Base-by-base conservation (phyloP, 306 rosid genomes). In the Ormosia semicastrata region DNA sequence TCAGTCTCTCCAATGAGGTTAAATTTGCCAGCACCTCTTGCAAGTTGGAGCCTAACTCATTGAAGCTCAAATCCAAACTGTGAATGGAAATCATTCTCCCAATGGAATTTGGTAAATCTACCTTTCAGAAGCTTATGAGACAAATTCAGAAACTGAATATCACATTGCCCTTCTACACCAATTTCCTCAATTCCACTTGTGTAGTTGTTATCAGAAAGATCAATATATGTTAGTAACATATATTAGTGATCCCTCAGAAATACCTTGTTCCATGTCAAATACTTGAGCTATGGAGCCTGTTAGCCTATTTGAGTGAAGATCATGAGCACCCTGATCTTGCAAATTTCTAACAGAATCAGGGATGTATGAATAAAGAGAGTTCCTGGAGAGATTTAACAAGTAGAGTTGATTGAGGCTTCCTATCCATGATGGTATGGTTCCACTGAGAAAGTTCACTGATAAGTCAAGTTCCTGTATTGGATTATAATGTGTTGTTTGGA, bases 281-380 rank as follows among this genome's bases (percentile, higher is more conserved):
- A 85, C 79, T 52, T 15, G 58, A 32, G 77, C 67, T 62, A 89
- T 80, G 6, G 89, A 82, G 15, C 97, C 94, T 29, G 80, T 78
- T 70, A 93, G 69, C 82, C 81, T 93, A 53, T 93, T 93, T 62
- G 93, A 89, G 84, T 90, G 93, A 80, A 91, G 94, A 86, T 93
- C 92, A 79, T 90, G 90, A 67, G 86, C 83, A 43, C 84, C 84
- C 32, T 90, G 82, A 64, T 78, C 66, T 9, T 54, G 56, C 82
- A 90, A 84, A 15, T 84, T 88, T 54, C 80, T 68, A 18, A 93
- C 40, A 9, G 92, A 90, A 68, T 80, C 79, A 2, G 94, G 94
- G 30, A 93, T 90, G 67, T 66, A 41, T 40, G 90, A 90, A 54
- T 80, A 77, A 33, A 93, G 88, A 63, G 90, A 77, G 47, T 93